Conservation (phyloP, 805 yeast genomes). For the Candida tallmaniae region DNA sequence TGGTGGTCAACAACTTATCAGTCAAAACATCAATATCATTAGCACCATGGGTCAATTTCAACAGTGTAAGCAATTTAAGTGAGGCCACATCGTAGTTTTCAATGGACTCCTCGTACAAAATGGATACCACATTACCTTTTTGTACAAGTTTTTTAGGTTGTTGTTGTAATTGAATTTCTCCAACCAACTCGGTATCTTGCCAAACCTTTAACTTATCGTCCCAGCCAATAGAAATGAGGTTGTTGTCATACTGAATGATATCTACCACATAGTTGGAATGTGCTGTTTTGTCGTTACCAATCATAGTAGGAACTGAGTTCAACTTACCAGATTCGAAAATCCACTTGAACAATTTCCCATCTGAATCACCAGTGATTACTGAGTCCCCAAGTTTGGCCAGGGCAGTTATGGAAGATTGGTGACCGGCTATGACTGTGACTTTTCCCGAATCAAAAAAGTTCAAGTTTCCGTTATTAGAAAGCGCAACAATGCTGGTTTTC, state of each 20-base stretch:
- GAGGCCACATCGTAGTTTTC: constrained; percentile 16
- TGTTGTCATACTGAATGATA: constrained; percentile 25
- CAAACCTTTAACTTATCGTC: constrained; percentile 65
- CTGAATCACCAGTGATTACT: constrained; percentile 69
- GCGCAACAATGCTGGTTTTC: constrained; percentile 54
- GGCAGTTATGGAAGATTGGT: constrained; percentile 77
- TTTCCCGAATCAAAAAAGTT: constrained; percentile 39
- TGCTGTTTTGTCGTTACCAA: constrained; percentile 19
- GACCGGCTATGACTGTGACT: constrained; percentile 55
- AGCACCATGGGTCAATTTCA: constrained; percentile 19
- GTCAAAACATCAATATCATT: constrained; percentile 21
- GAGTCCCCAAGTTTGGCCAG: constrained; percentile 20
- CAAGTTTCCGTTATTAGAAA: constrained; percentile 70
- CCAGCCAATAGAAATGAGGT: constrained; percentile 70
- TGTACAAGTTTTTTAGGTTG: constrained; percentile 36
- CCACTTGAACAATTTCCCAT: constrained; percentile 74
- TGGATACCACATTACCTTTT: constrained; percentile 21
- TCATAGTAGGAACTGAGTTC: constrained; percentile 17
- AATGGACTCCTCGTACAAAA: constrained; percentile 28
- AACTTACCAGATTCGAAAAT: constrained; percentile 16
- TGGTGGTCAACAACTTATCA: constrained; percentile 25
- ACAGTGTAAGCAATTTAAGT: constrained; percentile 12
- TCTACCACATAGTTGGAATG: constrained; percentile 71
- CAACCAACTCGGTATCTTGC: constrained; percentile 14
- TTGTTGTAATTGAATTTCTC: constrained; percentile 11